A percentile compares a stretch with the other conserved stretches of the same genome.
phyloP scores from a whole-genome alignment of 768 basidiomycete genomes.

The Chalciporus sphaerocephalus region DNA sequence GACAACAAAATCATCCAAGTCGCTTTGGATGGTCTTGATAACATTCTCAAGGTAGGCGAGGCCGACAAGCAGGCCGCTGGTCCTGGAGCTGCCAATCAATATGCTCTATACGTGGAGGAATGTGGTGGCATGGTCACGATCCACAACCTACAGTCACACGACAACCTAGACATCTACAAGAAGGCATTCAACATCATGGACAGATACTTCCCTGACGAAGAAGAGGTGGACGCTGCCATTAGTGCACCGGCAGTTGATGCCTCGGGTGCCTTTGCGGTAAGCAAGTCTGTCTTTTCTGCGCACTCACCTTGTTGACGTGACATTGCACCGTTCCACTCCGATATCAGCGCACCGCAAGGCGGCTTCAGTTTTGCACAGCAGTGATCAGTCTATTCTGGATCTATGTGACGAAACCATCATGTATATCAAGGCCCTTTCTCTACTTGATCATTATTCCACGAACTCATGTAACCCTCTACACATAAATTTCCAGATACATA shows the following conservation, averaged over 20 bases:
- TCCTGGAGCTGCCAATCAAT: slow-evolving; percentile 83
- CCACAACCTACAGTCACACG: slow-evolving; percentile 98
- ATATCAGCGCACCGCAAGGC: slow-evolving; percentile 85
- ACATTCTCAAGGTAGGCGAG: slow-evolving; percentile 97
- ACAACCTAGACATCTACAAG: slow-evolving; percentile 99
- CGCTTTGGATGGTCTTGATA: slow-evolving; percentile 95
- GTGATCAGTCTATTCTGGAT: slow-evolving; percentile 23
- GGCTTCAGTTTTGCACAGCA: slow-evolving; percentile 91
- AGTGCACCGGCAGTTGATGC: slow-evolving; percentile 72
- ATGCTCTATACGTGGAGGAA: slow-evolving; percentile 93
- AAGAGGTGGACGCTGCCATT: slow-evolving; percentile 83
- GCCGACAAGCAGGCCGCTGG: slow-evolving; percentile 82
- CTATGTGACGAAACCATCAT: slow-evolving; percentile 2
- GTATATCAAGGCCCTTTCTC: slow-evolving; percentile 4
- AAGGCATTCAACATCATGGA: slow-evolving; percentile 99
- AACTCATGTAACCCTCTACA: slow-evolving; percentile 16
- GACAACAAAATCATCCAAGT: slow-evolving; percentile 99
- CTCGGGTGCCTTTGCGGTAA: slow-evolving; percentile 68
- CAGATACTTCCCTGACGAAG: slow-evolving; percentile 98
- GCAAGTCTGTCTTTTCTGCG: slow-evolving; percentile 22
- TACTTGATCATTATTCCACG: slow-evolving; percentile 18
- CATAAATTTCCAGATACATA: slow-evolving; percentile 15
- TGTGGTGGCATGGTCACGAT: slow-evolving; percentile 98
- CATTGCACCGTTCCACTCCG: slow-evolving; percentile 68
- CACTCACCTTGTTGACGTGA: slow-evolving; percentile 1